Evolutionary conservation across 1,139 yeast species (phyloP).

Genomic region (Suhomyces choctaworum): DNA sequence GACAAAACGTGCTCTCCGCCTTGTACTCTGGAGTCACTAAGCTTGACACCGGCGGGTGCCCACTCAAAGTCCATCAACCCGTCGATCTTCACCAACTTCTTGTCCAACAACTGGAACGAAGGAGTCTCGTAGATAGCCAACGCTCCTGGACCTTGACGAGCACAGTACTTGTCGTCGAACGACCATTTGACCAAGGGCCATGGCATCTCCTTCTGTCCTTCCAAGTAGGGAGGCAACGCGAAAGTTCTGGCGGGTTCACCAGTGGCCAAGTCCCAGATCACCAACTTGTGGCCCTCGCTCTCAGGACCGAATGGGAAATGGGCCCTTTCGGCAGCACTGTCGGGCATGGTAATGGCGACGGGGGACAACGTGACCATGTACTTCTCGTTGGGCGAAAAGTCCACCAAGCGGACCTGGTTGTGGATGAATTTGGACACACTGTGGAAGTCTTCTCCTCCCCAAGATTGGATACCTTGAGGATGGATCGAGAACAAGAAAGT

Average conservation of each 20-base stretch:
- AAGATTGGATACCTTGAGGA: conserved; percentile 92
- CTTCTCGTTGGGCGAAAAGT: conserved; percentile 90
- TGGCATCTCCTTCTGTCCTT: conserved; percentile 69
- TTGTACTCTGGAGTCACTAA: conserved; percentile 54
- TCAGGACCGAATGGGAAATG: conserved; percentile 82
- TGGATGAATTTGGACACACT: conserved; percentile 81
- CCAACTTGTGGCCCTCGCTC: conserved; percentile 90
- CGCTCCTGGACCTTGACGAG: conserved; percentile 93
- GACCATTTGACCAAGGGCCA: conserved; percentile 99
- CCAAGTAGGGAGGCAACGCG: conserved; percentile 80
- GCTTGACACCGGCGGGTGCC: conserved; percentile 84
- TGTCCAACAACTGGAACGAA: conserved; percentile 72
- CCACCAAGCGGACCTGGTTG: conserved; percentile 85
- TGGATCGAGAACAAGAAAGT: conserved; percentile 84
- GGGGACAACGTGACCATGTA: conserved; percentile 91
- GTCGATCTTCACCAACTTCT: conserved; percentile 80
- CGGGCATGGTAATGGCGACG: conserved; percentile 74
- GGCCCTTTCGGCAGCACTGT: conserved; percentile 60
- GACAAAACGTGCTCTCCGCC: conserved; percentile 72
- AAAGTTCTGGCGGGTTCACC: conserved; percentile 87
- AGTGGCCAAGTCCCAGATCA: conserved; percentile 88
- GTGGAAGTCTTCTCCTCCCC: conserved; percentile 89
- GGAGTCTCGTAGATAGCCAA: conserved; percentile 82
- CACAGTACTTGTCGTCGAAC: conserved; percentile 88
- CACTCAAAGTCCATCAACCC: conserved; percentile 92